Evolutionary conservation across 83 land plant species (phyloP), one percentile per base, ranked within the genome.

Genomic region (Picea engelmannii): DNA sequence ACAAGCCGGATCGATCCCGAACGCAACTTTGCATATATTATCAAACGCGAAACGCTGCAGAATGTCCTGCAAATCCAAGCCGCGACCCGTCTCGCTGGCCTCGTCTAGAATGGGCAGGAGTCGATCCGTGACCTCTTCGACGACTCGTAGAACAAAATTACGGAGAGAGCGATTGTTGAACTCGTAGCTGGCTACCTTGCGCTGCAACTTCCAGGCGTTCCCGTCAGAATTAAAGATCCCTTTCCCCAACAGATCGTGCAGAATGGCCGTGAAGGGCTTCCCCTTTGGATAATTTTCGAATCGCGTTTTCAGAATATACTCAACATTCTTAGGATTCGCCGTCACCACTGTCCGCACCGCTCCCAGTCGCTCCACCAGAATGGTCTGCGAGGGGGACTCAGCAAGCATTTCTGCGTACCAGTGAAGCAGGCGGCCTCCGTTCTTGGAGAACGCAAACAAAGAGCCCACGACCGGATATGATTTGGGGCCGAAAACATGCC

Each of bases 371-470:
- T 62, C 55, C 17, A 82, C 79, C 1, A 24, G 38, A 10, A 85
- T 64, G 0, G 83, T 81, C 61, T 81, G 70, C 59, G 81, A 21
- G 4, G 61, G 76, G 60, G 80, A 66, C 27, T 52, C 74, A 24
- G 81, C 76, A 9, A 91, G 65, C 58, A 91, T 38, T 7, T 82
- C 84, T 0, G 88, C 23, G 8, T 68, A 40, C 92, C 94, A 92
- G 42, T 89, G 83, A n/a, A 78, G 21, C 15, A 81, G 84, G 16
- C 85, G 85, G 80, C 81, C 16, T 35, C 66, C 42, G 85, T 91
- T 89, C 17, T 78, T 74, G 62, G 63, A 40, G 20, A 78, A 11
- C 9, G 83, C 70, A 35, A 89, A 12, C 60, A 65, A 64, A 10
- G 76, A 58, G 31, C 91, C 90, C 47, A 91, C 31, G 8, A 88